Evolutionary conservation across 768 basidiomycete genomes (phyloP).

Genomic region (Tricholoma saponaceum): DNA sequence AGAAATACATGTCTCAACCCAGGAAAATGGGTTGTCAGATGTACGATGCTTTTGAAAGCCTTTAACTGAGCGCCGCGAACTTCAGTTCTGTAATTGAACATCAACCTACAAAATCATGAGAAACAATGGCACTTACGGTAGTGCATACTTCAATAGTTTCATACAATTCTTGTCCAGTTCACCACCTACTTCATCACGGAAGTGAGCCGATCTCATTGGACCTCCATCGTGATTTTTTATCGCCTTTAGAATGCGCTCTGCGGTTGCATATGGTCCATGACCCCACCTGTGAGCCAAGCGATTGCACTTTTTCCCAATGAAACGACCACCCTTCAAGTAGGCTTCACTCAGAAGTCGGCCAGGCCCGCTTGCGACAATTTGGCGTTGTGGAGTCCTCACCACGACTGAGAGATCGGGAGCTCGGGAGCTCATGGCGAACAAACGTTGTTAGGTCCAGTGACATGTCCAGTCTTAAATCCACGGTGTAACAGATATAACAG

Average conservation of each 20-base stretch:
- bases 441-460: too few relatives aligned
- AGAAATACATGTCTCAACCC: neutral
- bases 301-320: neutral
- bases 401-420: neutral
- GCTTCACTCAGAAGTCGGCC: neutral
- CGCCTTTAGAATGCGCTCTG: neutral
- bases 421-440: neutral
- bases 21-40: neutral
- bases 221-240: neutral
- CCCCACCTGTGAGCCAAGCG: neutral
- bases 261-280: neutral
- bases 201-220: neutral
- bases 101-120: neutral
- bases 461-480: too few relatives aligned
- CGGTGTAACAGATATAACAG: too few relatives aligned
- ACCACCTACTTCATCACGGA: neutral
- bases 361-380: neutral
- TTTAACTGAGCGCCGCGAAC: neutral
- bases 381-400: neutral
- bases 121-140: neutral
- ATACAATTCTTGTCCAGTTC: neutral
- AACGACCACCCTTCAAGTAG: neutral
- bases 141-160: neutral
- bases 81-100: neutral
- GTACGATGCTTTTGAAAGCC: slow-evolving; percentile 1